phyloP scores from a whole-genome alignment of 225 moss, liverwort and hornwort species.

The Pseudoscleropodium purum region DNA sequence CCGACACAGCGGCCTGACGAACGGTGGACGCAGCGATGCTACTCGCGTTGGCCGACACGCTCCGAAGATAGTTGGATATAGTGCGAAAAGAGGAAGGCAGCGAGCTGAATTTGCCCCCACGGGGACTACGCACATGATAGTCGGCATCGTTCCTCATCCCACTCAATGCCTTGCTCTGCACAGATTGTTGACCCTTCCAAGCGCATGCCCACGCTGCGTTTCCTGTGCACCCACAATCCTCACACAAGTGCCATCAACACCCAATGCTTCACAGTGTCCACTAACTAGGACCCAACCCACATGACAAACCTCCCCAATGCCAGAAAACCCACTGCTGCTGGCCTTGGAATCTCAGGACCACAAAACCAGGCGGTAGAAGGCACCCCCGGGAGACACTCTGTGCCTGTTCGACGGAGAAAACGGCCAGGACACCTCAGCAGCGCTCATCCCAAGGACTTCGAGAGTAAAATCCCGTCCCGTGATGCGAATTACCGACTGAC shows the following conservation, averaged over 20 bases:
- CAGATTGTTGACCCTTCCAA: constrained; percentile 7
- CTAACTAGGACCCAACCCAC: background rate
- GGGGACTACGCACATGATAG: constrained; percentile 89
- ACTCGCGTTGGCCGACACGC: constrained; percentile 93
- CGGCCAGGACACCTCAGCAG: background rate
- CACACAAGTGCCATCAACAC: constrained; percentile 3
- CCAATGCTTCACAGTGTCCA: background rate
- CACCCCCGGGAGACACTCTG: background rate
- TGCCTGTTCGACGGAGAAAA: background rate
- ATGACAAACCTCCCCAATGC: background rate
- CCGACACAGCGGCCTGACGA: constrained; percentile 76
- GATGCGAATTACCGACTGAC: background rate
- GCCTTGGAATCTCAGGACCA: background rate
- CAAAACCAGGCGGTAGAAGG: background rate
- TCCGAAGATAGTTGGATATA: constrained; percentile 86
- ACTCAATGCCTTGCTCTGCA: constrained; percentile 32
- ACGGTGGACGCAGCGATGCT: constrained; percentile 89
- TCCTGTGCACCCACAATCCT: constrained; percentile 44
- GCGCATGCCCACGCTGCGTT: constrained; percentile 83
- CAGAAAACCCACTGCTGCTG: background rate
- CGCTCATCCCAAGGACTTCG: background rate
- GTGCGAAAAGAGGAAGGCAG: constrained; percentile 84
- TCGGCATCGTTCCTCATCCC: constrained; percentile 99
- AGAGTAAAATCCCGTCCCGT: background rate
- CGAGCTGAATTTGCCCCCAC: constrained; percentile 87